Base-by-base conservation (phyloP, 257 asterid species). In the Verbascum thapsus region DNA sequence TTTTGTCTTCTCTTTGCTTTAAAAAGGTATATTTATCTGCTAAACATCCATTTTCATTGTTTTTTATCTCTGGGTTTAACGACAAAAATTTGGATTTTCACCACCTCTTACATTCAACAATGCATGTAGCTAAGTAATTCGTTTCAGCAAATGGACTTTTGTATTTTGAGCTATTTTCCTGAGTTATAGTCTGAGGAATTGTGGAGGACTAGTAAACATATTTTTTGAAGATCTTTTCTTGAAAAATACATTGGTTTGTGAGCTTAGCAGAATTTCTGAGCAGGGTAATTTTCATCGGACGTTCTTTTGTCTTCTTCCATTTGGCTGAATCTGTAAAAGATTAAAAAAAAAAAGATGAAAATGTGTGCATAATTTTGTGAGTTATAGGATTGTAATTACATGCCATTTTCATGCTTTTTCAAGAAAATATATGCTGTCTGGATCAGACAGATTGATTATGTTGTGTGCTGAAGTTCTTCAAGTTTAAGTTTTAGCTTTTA, bases 281-380 rank as follows among this genome's bases (percentile, higher is more conserved):
- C 49, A 6, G 53, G 53, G 45, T 16, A 13, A 35, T 18, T 7
- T n/a, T 39, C 30, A 26, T 63, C 1, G 6, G 17, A 7, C 53
- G 6, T 34, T 9, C 12, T 56, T 61, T 32, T 39, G 67, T 55
- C 61, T 12, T 56, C 15, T 64, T 41, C 58, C 37, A 23, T 61
- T 51, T 63, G 71, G 52, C 69, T 61, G 56, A 66, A 66, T 74
- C 48, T 52, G 64, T 64, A 38, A 8, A 17, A 41, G n/a, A n/a
- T n/a, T n/a, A n/a, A n/a, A n/a, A n/a, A n/a, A n/a, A n/a, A n/a
- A n/a, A n/a, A n/a, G n/a, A 12, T 23, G 48, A 11, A 41, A 48
- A 15, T 34, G 53, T 40, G 38, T 11, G 11, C 37, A n/a, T n/a
- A n/a, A n/a, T n/a, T n/a, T 38, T 42, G 59, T 54, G 56, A 30